Evolutionary conservation across 257 asterid species (phyloP), one percentile per base, ranked within the genome.

Genomic region (Solanum chaucha): DNA sequence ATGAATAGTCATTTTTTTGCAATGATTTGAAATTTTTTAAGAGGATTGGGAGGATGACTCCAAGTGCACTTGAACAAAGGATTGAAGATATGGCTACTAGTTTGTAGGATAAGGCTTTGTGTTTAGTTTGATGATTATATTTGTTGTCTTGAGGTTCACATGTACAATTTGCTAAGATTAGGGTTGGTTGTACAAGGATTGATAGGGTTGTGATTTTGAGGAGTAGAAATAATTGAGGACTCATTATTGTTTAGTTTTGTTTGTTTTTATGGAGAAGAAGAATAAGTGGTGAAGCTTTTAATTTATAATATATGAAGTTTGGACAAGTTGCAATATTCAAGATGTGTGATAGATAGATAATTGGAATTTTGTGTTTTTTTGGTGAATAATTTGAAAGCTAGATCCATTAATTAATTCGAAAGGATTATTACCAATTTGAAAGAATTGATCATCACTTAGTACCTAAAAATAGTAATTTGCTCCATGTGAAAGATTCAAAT

Each of bases 11-110:
- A 4, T 87, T 87, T 17, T 30, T 86, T 17, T 40, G 89, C 8
- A 89, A 68, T 19, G 85, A 87, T 85, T 59, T 89, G 82, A 71
- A 22, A 19, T 61, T 85, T 20, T 83, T 89, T 6, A 89, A 83
- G 24, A 89, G 22, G 4, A 89, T 22, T 26, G 91, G 91, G 40
- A 72, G 73, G 90, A 68, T 41, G 10, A 85, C 77, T 34, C 91
- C 90, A 3, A 89, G 2, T 34, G 83, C 71, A 44, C 91, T 87
- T 12, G 89, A 85, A 5, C 86, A 46, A 30, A 85, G 87, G 36
- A 89, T 89, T 55, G 89, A 78, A 19, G 11, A 84, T 40, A 87
- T 80, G 67, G 85, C 88, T 17, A 46, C 38, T 15, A 89, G 71
- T 80, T 89, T 89, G 82, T 84, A 85, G 19, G 73, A 75, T 7